Evolutionary conservation across 148 eudicot genomes (phyloP), one percentile per base, ranked within the genome.

Genomic region (Agrostemma githago): DNA sequence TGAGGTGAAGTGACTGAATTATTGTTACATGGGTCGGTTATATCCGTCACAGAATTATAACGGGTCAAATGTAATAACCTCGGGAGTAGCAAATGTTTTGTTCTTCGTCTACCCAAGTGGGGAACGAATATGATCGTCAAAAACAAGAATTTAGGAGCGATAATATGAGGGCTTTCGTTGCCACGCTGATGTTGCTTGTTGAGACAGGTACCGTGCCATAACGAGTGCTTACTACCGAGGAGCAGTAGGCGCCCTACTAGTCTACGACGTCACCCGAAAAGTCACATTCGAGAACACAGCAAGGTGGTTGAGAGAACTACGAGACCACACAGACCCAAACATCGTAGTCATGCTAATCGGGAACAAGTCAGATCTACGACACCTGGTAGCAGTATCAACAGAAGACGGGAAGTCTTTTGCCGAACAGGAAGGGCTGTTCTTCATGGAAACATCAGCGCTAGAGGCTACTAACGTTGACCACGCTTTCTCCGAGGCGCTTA

Each of bases 201-300:
- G 56, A 65, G 20, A 59, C 41, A 90, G 98, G 82, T 92, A 92
- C 74, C 90, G 98, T 41, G 98, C 98, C 81, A 92, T 92, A 70
- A 90, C 96, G 16, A 92, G 98, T 80, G 98, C 98, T 59, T 92
- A 92, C 83, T 92, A 92, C 63, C 82, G 98, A 77, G 98, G 98
- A 78, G 96, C 98, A 9, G 92, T 92, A 41, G 97, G 96, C 59
- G 97, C 97, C 53, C 61, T 92, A 53, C 96, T 92, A 0, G 91
- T 92, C 5, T 90, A 88, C 20, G 98, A 92, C 65, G 98, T 90
- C 37, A 90, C 97, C 59, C 85, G 97, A 7, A 88, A 86, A 65
- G 66, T 89, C 4, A 92, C 98, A 7, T 92, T 90, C 54, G 96
- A 92, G 84, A 92, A 90, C 62, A 80, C 83, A 20, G 79, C 78